These are phyloP conservation scores for Nemania serpens DNA, from an alignment of 2,329 filamentous ascomycete genomes.

Conservation along the genomic window DNA sequence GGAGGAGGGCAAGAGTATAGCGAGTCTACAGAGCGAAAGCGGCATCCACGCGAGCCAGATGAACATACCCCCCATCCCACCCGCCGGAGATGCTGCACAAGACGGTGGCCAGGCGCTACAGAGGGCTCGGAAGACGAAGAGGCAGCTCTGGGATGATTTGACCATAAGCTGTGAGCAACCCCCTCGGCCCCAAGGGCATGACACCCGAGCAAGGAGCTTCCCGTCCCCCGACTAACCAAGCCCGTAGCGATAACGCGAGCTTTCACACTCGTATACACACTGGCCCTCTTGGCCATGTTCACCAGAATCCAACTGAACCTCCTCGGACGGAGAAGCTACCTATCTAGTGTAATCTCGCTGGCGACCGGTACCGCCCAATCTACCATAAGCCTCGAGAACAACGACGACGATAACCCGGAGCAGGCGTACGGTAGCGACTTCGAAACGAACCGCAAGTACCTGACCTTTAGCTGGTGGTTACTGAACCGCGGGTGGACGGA, in stretches of 20 bases:
- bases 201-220: not conserved
- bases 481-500: slow-evolving; percentile 88
- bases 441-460: slow-evolving; percentile 90
- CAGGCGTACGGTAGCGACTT: slow-evolving; percentile 91
- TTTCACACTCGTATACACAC: slow-evolving; percentile 89
- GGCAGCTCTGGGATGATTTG: slow-evolving; percentile 95
- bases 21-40: slow-evolving; percentile 77
- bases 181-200: not conserved
- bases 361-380: slow-evolving; percentile 75
- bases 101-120: slow-evolving; percentile 50
- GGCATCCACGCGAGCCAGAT: slow-evolving; percentile 84
- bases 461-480: slow-evolving; percentile 98
- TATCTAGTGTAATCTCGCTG: slow-evolving; percentile 91
- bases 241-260: slow-evolving; percentile 80
- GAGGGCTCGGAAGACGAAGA: slow-evolving; percentile 75
- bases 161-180: slow-evolving; percentile 82
- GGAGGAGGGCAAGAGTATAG: slow-evolving; percentile 79
- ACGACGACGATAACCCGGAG: slow-evolving; percentile 84
- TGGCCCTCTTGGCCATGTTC: slow-evolving; percentile 86
- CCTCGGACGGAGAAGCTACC: slow-evolving; percentile 90
- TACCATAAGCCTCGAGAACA: slow-evolving; percentile 87
- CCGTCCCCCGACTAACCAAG: slow-evolving; percentile 11
- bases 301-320: slow-evolving; percentile 97
- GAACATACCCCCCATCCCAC: slow-evolving; percentile 58
- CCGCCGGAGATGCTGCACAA: slow-evolving; percentile 45